Evolutionary conservation across 2,329 filamentous ascomycete genomes (phyloP), one percentile per base, ranked within the genome.

Genomic region (Talaromyces sp.): DNA sequence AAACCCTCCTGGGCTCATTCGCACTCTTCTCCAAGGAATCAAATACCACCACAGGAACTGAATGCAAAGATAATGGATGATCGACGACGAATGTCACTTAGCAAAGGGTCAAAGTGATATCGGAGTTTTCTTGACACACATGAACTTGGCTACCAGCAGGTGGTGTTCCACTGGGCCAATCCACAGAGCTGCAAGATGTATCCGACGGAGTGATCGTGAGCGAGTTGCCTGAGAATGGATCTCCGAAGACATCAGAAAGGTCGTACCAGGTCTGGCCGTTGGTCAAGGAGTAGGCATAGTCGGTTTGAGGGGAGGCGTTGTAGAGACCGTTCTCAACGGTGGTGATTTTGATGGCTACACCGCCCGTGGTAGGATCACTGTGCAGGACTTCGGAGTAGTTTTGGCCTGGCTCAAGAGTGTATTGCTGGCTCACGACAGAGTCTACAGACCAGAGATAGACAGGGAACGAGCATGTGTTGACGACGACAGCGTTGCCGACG

Each of bases 281-380:
- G 61, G 76, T 73, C 60, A 80, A 71, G 37, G 74, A 77, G 69
- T 81, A 81, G 45, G 79, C 77, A 67, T 75, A 80, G 67, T 76
- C 48, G 77, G 75, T 69, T 50, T 81, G 75, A 3, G 77, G 68
- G 47, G 72, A 75, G 35, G 72, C 73, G 33, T 76, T 71, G 66
- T 72, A 77, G 52, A 80, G 66, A 6, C 78, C 78, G 62, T 78
- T 71, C 52, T 72, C 58, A 14, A 63, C 68, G 22, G 70, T 74
- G 50, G 79, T 76, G 67, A 82, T 75, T 72, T 81, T 81, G 57
- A 82, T 70, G 1, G 79, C 68, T 56, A 82, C 72, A 10, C 80
- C 79, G n/a, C 78, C 78, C 0, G 75, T 77, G 27, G 71, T 65
- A 22, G 73, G 67, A 62, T 79, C 77, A 56, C 72, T 71, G 68